phyloP scores from a whole-genome alignment of 2,329 filamentous ascomycete genomes.

The Helminthosporium solani region DNA sequence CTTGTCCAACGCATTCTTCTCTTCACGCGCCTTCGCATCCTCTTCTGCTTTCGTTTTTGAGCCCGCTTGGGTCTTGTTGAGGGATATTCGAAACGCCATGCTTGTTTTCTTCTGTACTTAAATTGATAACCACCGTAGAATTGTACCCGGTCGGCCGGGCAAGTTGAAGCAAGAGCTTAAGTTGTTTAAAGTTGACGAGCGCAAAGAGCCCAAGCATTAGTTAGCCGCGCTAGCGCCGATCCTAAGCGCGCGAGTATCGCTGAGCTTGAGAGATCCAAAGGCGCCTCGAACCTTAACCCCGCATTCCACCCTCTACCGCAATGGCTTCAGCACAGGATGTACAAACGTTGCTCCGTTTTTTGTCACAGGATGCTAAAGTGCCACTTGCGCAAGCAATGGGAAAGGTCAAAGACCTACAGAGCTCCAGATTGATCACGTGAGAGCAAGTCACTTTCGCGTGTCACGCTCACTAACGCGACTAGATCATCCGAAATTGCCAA shows the following conservation, averaged over 20 bases:
- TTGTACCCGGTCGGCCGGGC: not conserved
- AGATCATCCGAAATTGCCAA: constrained; percentile 53
- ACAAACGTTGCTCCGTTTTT: constrained; percentile 56
- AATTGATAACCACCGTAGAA: not conserved
- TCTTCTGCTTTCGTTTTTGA: constrained; percentile 31
- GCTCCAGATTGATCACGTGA: constrained; percentile 55
- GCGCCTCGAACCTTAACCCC: not conserved
- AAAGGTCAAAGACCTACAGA: constrained; percentile 57
- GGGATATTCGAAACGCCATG: constrained; percentile 36
- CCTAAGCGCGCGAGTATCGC: not conserved
- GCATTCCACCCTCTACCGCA: not conserved
- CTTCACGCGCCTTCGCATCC: constrained; percentile 33
- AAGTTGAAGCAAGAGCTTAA: not conserved
- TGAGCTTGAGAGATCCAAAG: not conserved
- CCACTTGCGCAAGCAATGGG: constrained; percentile 56
- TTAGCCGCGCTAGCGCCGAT: not conserved
- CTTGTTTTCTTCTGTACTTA: not conserved
- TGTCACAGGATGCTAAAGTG: constrained; percentile 59
- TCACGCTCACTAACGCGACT: constrained; percentile 11
- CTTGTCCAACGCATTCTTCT: constrained; percentile 32
- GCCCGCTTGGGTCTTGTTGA: constrained; percentile 28
- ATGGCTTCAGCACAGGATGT: constrained; percentile 43
- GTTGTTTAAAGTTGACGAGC: not conserved
- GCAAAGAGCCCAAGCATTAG: not conserved
- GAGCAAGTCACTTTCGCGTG: constrained; percentile 25